A percentile compares a stretch with the other conserved stretches of the same genome.
phyloP scores from a whole-genome alignment of 148 eudicot species.

The Pharnaceum exiguum region DNA sequence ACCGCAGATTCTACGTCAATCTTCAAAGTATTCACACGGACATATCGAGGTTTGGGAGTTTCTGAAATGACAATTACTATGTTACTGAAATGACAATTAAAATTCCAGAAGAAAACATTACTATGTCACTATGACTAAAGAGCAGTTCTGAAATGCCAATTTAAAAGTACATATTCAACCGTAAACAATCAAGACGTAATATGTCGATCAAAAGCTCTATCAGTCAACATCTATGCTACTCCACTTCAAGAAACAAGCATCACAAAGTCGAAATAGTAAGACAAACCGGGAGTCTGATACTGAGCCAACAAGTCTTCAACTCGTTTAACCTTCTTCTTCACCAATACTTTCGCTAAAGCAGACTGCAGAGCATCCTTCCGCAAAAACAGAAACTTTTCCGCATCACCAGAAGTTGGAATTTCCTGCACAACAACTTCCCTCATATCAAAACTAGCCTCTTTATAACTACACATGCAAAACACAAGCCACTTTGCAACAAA shows the following conservation, averaged over 20 bases:
- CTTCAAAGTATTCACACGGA: conserved; percentile 93
- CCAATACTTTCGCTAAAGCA: conserved; percentile 68
- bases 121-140: neutral
- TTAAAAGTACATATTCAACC: neutral
- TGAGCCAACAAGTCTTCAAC: conserved; percentile 54
- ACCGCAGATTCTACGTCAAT: conserved; percentile 54
- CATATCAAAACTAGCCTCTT: neutral
- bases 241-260: neutral
- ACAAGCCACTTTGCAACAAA: neutral
- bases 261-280: neutral
- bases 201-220: too few species aligned
- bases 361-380: conserved; percentile 56
- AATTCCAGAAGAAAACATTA: neutral
- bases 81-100: conserved; percentile 43
- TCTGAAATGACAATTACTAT: conserved; percentile 42
- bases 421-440: conserved; percentile 38
- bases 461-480: neutral
- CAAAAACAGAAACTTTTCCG: conserved; percentile 74
- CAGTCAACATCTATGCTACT: neutral
- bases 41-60: conserved; percentile 74
- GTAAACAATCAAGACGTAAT: too few species aligned
- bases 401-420: conserved; percentile 57
- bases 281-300: conserved; percentile 55
- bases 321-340: conserved; percentile 51
- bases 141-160: neutral